These are phyloP conservation scores for Collariella sp. DNA, from an alignment of 495 filamentous ascomycete genomes.

Conservation along the genomic window DNA sequence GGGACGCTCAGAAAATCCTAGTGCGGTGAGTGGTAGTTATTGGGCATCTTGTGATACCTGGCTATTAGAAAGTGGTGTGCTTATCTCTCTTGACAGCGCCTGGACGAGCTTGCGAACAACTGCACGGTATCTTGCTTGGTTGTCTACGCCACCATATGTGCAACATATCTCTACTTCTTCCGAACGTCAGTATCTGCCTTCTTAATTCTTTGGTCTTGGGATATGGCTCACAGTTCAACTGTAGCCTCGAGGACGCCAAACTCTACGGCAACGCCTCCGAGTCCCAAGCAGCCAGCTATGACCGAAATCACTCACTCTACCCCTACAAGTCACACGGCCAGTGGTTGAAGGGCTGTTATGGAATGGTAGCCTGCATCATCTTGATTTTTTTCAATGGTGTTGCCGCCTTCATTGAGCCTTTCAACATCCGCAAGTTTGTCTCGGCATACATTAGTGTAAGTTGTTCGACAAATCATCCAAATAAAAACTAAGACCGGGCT, in stretches of 20 bases:
- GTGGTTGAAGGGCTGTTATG: constrained; percentile 38
- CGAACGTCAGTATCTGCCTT: constrained; percentile 24
- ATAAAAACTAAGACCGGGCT: not conserved
- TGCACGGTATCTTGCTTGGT: constrained; percentile 39
- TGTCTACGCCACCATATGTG: constrained; percentile 38
- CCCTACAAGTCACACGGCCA: constrained; percentile 44
- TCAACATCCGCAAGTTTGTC: constrained; percentile 33
- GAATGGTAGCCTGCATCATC: constrained; percentile 34
- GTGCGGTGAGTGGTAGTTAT: constrained; percentile 26
- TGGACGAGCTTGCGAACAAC: constrained; percentile 38
- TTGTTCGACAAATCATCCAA: no score
- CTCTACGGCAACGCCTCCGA: constrained; percentile 27
- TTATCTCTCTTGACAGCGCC: constrained; percentile 11
- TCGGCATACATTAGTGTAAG: constrained; percentile 43
- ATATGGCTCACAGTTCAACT: not conserved
- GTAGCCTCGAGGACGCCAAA: constrained; percentile 27
- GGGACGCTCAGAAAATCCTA: constrained; percentile 29
- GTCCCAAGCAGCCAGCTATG: constrained; percentile 31
- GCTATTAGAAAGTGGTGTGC: not conserved
- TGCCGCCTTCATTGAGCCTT: constrained; percentile 32
- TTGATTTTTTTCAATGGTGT: constrained; percentile 42
- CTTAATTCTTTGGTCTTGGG: not conserved
- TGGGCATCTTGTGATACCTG: not conserved
- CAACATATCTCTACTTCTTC: constrained; percentile 37
- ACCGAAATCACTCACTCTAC: constrained; percentile 37